phyloP scores from a whole-genome alignment of 805 yeast species.

The Maudiozyma saulgeensis region DNA sequence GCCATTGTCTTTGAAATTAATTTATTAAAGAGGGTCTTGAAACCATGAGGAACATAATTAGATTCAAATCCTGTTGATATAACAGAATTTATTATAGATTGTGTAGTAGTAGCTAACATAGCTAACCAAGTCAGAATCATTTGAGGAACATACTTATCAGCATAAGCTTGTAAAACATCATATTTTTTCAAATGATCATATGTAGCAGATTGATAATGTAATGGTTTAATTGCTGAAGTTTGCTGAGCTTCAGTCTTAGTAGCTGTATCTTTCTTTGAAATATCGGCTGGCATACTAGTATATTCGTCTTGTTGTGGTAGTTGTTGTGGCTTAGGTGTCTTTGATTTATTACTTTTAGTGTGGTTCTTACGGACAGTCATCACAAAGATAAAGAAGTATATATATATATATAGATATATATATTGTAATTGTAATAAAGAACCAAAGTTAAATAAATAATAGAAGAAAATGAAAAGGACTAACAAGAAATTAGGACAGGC shows the following conservation, averaged over 20 bases:
- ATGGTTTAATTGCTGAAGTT: background rate
- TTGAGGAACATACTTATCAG: background rate
- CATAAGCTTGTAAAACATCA: background rate
- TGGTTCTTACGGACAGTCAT: background rate
- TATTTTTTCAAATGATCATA: background rate
- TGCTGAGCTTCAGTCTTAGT: no score
- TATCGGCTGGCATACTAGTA: background rate
- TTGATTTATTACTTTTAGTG: background rate
- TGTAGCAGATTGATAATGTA: background rate
- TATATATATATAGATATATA: no score
- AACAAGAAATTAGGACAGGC: no score
- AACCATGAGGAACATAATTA: background rate
- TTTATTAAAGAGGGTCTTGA: background rate
- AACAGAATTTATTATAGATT: background rate
- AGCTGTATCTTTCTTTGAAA: no score
- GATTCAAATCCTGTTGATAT: background rate
- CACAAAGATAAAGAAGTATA: no score
- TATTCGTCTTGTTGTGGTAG: background rate
- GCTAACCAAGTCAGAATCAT: background rate
- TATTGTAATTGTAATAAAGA: no score
- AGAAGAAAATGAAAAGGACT: no score
- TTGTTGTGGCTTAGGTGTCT: background rate
- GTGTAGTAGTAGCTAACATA: background rate
- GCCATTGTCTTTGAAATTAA: background rate
- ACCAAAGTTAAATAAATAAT: no score